Evolutionary conservation across 106 monocot species (phyloP).

Genomic region (Phalaenopsis aphrodite): DNA sequence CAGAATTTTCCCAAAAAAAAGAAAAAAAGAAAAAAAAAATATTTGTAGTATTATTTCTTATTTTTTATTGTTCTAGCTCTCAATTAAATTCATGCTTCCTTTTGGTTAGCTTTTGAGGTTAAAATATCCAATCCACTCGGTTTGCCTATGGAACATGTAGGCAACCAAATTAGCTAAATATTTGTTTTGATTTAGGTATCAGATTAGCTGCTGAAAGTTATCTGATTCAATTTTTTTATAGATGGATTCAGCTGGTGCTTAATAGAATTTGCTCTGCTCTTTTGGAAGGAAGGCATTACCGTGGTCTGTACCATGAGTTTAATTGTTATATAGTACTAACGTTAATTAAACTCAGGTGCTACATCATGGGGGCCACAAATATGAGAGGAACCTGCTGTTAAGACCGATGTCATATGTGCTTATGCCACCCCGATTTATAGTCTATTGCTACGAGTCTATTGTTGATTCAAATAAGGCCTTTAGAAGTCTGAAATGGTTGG

Average conservation of each 20-base stretch:
- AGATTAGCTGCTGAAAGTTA: not conserved
- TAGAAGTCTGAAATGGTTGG: not conserved
- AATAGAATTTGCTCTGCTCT: not conserved
- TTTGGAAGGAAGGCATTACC: not conserved
- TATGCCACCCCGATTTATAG: too few relatives aligned
- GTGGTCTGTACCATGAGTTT: not conserved
- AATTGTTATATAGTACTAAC: not conserved
- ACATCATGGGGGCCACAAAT: not conserved
- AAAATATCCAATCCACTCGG: not conserved
- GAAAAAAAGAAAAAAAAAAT: too few relatives aligned
- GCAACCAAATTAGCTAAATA: not conserved
- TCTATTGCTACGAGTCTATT: too few relatives aligned
- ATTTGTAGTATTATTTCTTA: not conserved
- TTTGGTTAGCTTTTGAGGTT: not conserved
- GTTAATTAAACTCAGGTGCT: not conserved
- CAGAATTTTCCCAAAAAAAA: too few relatives aligned
- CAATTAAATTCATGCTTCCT: not conserved
- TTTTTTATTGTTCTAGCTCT: not conserved
- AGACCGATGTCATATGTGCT: too few relatives aligned
- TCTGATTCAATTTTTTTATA: not conserved
- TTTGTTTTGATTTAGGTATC: not conserved
- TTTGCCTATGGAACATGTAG: not conserved
- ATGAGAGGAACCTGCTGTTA: not conserved
- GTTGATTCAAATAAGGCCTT: not conserved
- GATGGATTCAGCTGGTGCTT: not conserved